Evolutionary conservation across 345 rosid genomes (phyloP).

Genomic region (Bretschneidera sinensis): DNA sequence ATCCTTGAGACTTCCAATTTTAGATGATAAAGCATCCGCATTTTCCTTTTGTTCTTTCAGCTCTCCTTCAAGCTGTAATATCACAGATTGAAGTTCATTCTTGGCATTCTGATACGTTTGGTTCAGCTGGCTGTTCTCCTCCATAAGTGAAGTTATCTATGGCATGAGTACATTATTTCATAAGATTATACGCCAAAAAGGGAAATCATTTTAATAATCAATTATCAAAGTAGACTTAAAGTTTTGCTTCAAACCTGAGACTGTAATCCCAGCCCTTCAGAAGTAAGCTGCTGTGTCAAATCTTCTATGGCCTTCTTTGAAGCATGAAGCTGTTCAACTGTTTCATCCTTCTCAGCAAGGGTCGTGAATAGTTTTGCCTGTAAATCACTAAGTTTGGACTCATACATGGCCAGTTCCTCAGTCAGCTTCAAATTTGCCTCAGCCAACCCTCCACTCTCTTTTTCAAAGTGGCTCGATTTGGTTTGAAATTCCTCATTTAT

Average conservation of each 20-base stretch:
- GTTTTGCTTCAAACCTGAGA: conserved; percentile 57
- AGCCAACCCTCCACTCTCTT: conserved; percentile 69
- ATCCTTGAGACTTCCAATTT: conserved; percentile 46
- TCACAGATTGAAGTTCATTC: conserved; percentile 55
- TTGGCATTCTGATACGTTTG: conserved; percentile 56
- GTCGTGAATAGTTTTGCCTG: conserved; percentile 46
- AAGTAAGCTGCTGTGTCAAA: conserved; percentile 47
- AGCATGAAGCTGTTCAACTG: conserved; percentile 49
- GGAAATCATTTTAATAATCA: background rate
- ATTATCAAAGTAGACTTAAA: conserved; percentile 5
- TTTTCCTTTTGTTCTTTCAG: conserved; percentile 42
- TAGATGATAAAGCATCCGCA: conserved; percentile 36
- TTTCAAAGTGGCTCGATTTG: conserved; percentile 57
- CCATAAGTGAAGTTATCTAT: conserved; percentile 66
- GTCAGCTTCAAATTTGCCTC: conserved; percentile 73
- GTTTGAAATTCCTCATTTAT: conserved; percentile 53
- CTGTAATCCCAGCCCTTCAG: conserved; percentile 64
- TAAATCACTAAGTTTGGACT: conserved; percentile 54
- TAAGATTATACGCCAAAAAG: background rate
- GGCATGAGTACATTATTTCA: conserved; percentile 11
- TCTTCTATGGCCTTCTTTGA: conserved; percentile 64
- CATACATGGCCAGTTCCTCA: conserved; percentile 61
- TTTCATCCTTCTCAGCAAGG: conserved; percentile 56
- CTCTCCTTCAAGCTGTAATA: conserved; percentile 57
- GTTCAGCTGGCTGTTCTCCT: conserved; percentile 64